Base-by-base conservation (phyloP, 148 eudicot genomes). In the Fagopyrum homotropicum region DNA sequence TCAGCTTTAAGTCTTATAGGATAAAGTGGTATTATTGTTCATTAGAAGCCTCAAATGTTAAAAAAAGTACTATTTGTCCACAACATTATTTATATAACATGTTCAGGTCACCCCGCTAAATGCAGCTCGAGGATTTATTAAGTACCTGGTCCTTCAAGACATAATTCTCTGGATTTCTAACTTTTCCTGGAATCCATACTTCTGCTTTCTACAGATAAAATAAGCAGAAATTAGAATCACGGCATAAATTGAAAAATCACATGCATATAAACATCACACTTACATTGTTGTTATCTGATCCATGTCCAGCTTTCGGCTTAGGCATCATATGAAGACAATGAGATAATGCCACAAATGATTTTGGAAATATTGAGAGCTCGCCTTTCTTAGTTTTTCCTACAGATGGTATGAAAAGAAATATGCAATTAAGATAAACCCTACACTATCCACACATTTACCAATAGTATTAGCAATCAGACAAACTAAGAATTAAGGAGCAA, bases 251-350 rank as follows among this genome's bases (percentile, higher is more conserved):
- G 46, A 16, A 7, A 0, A 50, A 69, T 14, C 52, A 45, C 72
- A 52, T 55, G 29, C 11, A 14, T n/a, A 71, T 7, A 14, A 12
- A 40, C 19, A 57, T 9, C 14, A 81, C 77, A 74, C 76, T 86
- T 45, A 83, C 90, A 81, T 79, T 88, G 47, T 74, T 72, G 76
- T 79, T 89, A 14, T 92, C 96, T 14, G 83, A 52, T 45, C 84
- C 86, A 80, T 89, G 75, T 48, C 78, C 93, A 72, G 82, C 78
- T 73, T 91, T 94, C 75, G 85, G 93, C 78, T 90, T 86, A 19
- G 97, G 97, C 92, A 95, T 84, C 98, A 95, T 90, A 80, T 92
- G 98, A 72, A 95, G 92, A 78, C 98, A 92, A 73, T 92, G 96
- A 8, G 98, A 95, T 60, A 95, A 81, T 44, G 81, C 83, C 2